Evolutionary conservation across 176 grass and related monocot genomes (phyloP), one percentile per base, ranked within the genome.

Genomic region (Musa itinerans): DNA sequence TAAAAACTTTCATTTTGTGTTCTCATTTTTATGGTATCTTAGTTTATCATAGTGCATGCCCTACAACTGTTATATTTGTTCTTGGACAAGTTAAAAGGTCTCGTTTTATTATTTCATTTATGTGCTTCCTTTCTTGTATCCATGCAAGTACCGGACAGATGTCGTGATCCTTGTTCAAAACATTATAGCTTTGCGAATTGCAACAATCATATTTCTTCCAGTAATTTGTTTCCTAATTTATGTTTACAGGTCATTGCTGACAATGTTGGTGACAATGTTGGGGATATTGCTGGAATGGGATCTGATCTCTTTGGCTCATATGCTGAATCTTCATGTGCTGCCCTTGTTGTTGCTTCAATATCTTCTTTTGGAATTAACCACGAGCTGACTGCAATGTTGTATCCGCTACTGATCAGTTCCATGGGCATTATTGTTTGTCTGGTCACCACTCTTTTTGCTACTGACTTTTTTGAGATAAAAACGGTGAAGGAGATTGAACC

Each of bases 301-400:
- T 96, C 92, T 48, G 92, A 96, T 87, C 89, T 96, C 8, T 96
- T 96, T 80, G 92, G 92, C 15, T 96, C 92, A n/a, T 96, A 96
- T 75, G 92, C 88, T 0, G 92, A 96, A 73, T 96, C 92, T 67
- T 96, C 92, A 54, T 96, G 92, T 53, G 92, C 89, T 74, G 89
- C 92, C 67, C 84, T 96, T 80, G 92, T 92, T 16, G 89, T 92
- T 57, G 92, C 92, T 21, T 96, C 92, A 66, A 96, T 96, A 62
- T 96, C 89, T 87, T 96, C 92, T 23, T 96, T 96, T 19, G 92
- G 92, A 76, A 89, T 96, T 54, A 87, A 92, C 56, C 89, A 87
- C 52, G 72, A 96, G 12, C 77, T 96, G 79, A 96, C 92, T 54
- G 82, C 89, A 70, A 96, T 92, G 86, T 14, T 96, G 50, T 96